phyloP scores from a whole-genome alignment of 2,329 filamentous ascomycete species.

The Talaromyces sp. region DNA sequence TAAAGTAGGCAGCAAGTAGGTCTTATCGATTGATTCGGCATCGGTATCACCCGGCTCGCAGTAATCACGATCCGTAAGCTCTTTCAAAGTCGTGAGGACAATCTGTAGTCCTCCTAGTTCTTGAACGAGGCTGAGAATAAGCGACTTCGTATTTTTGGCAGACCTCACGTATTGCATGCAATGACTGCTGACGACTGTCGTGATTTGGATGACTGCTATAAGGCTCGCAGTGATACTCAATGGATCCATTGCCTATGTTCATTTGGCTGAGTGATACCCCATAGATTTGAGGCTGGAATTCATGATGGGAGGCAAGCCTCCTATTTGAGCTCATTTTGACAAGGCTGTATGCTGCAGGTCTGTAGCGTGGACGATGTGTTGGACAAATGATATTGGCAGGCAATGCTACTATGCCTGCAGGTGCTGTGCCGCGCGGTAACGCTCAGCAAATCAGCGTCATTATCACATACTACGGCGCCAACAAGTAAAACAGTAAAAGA shows the following conservation, averaged over 20 bases:
- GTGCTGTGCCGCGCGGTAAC: neutral
- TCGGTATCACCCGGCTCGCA: neutral
- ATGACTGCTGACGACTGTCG: conserved; percentile 3
- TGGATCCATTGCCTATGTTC: conserved; percentile 14
- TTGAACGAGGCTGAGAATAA: conserved; percentile 5
- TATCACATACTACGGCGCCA: neutral
- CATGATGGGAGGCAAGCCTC: neutral
- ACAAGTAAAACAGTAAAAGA: too few relatives aligned
- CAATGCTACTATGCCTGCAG: neutral
- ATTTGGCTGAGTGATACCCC: neutral
- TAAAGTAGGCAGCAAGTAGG: conserved; percentile 6
- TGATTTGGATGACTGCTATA: conserved; percentile 14
- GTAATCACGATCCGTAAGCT: conserved; percentile 4
- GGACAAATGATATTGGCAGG: neutral
- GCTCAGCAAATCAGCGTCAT: neutral
- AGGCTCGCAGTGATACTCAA: conserved; percentile 16
- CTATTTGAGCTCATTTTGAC: neutral
- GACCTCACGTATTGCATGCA: conserved; percentile 11
- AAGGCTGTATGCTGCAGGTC: neutral
- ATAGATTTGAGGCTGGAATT: neutral
- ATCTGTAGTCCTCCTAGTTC: conserved; percentile 11
- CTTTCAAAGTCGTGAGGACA: conserved; percentile 3
- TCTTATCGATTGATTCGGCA: neutral
- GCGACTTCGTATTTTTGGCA: conserved; percentile 2
- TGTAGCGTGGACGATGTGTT: neutral